phyloP scores from a whole-genome alignment of 768 basidiomycete species.

The Brasilioporus rufonigricans region DNA sequence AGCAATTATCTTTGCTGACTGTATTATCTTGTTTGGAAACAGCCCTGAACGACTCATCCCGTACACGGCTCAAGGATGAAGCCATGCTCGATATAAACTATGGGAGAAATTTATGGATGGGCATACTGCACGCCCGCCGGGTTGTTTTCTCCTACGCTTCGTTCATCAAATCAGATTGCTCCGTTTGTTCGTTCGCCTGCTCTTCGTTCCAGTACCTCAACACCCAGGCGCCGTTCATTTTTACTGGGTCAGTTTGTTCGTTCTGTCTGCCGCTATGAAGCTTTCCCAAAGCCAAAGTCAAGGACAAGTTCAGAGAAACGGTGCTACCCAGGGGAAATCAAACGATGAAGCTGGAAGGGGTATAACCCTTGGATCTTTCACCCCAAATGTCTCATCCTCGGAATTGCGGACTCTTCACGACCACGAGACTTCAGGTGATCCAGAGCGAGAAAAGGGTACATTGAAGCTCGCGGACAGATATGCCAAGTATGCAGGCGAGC shows the following conservation, averaged over 20 bases:
- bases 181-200: background rate
- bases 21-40: background rate
- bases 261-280: background rate
- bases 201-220: background rate
- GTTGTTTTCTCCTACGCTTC: background rate
- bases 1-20: background rate
- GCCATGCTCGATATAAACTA: constrained; percentile 10
- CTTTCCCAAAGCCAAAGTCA: background rate
- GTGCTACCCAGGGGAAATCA: background rate
- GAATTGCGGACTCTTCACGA: constrained; percentile 16
- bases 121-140: background rate
- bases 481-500: constrained; percentile 17
- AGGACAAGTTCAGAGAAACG: background rate
- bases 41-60: background rate
- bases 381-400: background rate
- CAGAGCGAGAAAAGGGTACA: constrained; percentile 8
- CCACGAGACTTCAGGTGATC: background rate
- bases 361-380: background rate
- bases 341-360: background rate
- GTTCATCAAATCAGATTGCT: background rate
- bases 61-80: constrained; percentile 15
- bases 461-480: constrained; percentile 9
- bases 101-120: background rate
- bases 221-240: background rate
- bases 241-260: too few relatives aligned